These are phyloP conservation scores for Phytophthora foliorum DNA, from an alignment of 352 stramenopile genomes.

Conservation along the genomic window DNA sequence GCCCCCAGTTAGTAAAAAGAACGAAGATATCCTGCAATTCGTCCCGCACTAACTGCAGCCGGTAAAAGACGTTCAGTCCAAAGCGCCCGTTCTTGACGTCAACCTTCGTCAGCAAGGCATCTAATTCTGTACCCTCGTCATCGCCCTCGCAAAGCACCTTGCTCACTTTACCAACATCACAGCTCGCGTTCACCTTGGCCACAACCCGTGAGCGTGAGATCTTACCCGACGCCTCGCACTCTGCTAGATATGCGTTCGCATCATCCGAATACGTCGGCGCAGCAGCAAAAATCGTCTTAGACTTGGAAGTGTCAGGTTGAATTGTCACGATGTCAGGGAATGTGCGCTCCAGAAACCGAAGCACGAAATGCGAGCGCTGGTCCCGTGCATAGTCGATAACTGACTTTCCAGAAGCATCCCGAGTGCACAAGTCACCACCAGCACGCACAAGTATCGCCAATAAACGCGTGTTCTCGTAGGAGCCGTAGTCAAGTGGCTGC, in stretches of 20 bases:
- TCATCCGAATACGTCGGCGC: conserved; percentile 57
- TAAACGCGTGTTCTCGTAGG: conserved; percentile 71
- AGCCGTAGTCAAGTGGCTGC: conserved; percentile 63
- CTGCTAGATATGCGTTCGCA: conserved; percentile 54
- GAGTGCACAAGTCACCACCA: conserved; percentile 46
- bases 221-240: conserved; percentile 65
- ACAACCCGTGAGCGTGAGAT: conserved; percentile 59
- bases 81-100: conserved; percentile 79
- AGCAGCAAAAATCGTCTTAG: conserved; percentile 37
- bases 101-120: conserved; percentile 77
- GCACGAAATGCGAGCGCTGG: conserved; percentile 68
- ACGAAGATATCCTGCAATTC: conserved; percentile 76
- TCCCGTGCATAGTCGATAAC: conserved; percentile 63
- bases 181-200: conserved; percentile 60
- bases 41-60: conserved; percentile 76
- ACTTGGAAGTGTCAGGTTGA: conserved; percentile 22
- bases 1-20: conserved; percentile 86
- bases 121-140: conserved; percentile 55
- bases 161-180: conserved; percentile 67
- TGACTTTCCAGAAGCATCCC: conserved; percentile 50
- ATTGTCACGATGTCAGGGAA: conserved; percentile 38
- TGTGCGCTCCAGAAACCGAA: conserved; percentile 53
- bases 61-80: conserved; percentile 84
- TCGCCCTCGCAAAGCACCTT: conserved; percentile 43
- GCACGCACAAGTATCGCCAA: conserved; percentile 56